Conservation (phyloP, 495 filamentous ascomycete genomes). For the Stereocaulon alpinum region DNA sequence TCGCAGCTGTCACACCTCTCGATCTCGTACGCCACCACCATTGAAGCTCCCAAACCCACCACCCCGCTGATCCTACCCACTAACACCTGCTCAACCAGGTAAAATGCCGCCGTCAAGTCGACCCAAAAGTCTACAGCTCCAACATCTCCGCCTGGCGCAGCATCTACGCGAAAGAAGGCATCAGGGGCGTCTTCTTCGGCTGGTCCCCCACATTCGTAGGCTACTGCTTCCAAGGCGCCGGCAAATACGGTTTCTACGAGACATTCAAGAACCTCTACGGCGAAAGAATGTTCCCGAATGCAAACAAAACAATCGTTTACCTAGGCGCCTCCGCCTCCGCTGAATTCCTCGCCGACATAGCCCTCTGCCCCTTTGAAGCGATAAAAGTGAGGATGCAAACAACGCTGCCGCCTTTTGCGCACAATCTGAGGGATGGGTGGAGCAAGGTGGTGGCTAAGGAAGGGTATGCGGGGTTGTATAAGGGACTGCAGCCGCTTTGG, state of each 20-base stretch:
- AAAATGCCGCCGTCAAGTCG: conserved; percentile 65
- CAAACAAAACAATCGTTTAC: conserved; percentile 53
- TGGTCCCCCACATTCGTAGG: conserved; percentile 62
- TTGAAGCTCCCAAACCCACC: neutral
- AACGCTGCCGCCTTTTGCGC: conserved; percentile 54
- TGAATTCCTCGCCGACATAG: conserved; percentile 60
- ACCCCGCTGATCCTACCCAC: neutral
- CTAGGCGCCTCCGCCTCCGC: conserved; percentile 55
- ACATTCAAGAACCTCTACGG: conserved; percentile 66
- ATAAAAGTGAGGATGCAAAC: conserved; percentile 70
- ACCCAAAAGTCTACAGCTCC: conserved; percentile 57
- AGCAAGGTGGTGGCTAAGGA: conserved; percentile 49
- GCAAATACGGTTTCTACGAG: conserved; percentile 71
- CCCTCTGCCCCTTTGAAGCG: conserved; percentile 57
- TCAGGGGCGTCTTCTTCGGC: conserved; percentile 63
- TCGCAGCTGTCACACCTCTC: conserved; percentile 44
- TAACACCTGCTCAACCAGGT: conserved; percentile 42
- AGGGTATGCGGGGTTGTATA: conserved; percentile 51
- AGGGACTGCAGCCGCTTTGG: conserved; percentile 61
- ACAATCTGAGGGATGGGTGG: conserved; percentile 51
- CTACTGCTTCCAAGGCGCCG: conserved; percentile 63
- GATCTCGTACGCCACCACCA: conserved; percentile 18
- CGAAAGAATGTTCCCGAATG: conserved; percentile 49
- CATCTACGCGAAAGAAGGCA: conserved; percentile 53
- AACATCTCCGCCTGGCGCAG: conserved; percentile 56